Evolutionary conservation across 2,329 filamentous ascomycete genomes (phyloP).

Genomic region (Paecilomyces sp.): DNA sequence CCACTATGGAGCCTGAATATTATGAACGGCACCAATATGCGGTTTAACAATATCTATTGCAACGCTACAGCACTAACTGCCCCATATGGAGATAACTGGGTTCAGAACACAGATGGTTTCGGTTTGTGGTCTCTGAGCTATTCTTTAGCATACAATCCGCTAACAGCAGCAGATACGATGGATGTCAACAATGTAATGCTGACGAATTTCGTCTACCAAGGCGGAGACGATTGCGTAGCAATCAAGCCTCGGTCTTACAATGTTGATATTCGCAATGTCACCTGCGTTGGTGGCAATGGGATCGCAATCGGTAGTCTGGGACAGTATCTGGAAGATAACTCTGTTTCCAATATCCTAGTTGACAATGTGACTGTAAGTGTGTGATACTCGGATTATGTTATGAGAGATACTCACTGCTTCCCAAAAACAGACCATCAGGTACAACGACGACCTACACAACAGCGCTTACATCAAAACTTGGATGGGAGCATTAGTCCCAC

Average conservation of each 20-base stretch:
- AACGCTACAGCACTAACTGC: slow-evolving; percentile 47
- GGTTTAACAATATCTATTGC: slow-evolving; percentile 43
- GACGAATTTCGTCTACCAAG: slow-evolving; percentile 47
- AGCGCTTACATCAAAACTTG: slow-evolving; percentile 52
- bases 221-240: slow-evolving; percentile 55
- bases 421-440: slow-evolving; percentile 28
- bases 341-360: slow-evolving; percentile 43
- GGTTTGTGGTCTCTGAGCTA: slow-evolving; percentile 14
- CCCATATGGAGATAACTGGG: slow-evolving; percentile 48
- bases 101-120: slow-evolving; percentile 53
- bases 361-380: slow-evolving; percentile 32
- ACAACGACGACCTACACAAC: slow-evolving; percentile 43
- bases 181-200: slow-evolving; percentile 45
- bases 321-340: slow-evolving; percentile 49
- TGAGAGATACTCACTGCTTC: not conserved
- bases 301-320: slow-evolving; percentile 47
- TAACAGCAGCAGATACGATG: slow-evolving; percentile 41
- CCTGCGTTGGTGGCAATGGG: slow-evolving; percentile 49
- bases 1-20: slow-evolving; percentile 51
- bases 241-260: slow-evolving; percentile 58
- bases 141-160: not conserved
- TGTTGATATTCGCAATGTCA: slow-evolving; percentile 45
- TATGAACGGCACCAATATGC: slow-evolving; percentile 51
- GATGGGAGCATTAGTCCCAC: slow-evolving; percentile 42
- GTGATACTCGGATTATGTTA: not conserved